Conservation (phyloP, 495 filamentous ascomycete species). For the Talaromyces stipitatus region DNA sequence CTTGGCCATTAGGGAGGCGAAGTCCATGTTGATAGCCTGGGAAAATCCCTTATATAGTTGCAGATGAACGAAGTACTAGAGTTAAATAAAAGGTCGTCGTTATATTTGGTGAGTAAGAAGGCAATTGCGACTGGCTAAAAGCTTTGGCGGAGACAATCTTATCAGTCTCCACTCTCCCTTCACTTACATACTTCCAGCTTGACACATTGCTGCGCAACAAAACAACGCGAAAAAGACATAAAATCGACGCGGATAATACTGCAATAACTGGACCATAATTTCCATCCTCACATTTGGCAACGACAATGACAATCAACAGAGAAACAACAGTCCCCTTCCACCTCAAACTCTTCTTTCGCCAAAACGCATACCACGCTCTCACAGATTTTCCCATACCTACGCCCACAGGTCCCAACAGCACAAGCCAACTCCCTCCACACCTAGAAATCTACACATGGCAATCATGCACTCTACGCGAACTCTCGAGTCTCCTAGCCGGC, state of each 20-base stretch:
- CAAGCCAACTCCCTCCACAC: conserved; percentile 52
- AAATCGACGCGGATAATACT: too few relatives aligned
- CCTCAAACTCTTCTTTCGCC: conserved; percentile 81
- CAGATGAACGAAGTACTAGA: neutral
- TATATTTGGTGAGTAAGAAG: too few relatives aligned
- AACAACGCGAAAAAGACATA: too few relatives aligned
- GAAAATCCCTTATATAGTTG: neutral
- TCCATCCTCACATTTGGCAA: neutral
- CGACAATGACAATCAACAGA: conserved; percentile 44
- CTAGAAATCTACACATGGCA: conserved; percentile 86
- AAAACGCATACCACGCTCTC: conserved; percentile 58
- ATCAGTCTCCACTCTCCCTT: conserved; percentile 4
- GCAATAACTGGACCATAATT: too few relatives aligned
- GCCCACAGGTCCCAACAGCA: conserved; percentile 23
- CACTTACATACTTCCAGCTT: neutral
- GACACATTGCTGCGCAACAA: neutral
- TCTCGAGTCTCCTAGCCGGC: conserved; percentile 64
- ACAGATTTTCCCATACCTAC: conserved; percentile 23
- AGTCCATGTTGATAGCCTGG: conserved; percentile 65
- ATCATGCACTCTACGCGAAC: conserved; percentile 73
- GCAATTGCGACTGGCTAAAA: neutral
- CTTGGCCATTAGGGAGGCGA: conserved; percentile 82
- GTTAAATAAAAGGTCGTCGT: too few relatives aligned
- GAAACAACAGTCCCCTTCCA: conserved; percentile 79
- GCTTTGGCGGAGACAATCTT: conserved; percentile 2